Conservation (phyloP, 805 yeast genomes). For the Hagleromyces aurorensis region DNA sequence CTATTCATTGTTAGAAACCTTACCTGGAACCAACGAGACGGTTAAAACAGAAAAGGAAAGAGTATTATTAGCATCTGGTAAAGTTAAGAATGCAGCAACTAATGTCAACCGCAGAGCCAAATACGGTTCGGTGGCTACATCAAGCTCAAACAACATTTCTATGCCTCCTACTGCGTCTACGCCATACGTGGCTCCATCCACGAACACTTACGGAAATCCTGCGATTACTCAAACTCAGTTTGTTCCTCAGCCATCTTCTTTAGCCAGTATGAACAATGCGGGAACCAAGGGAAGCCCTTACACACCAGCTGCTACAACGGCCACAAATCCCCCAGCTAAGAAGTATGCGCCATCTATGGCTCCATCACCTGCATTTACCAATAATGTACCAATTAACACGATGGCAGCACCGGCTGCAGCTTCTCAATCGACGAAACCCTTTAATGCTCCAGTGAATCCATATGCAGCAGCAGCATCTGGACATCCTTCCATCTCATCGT, state of each 20-base stretch:
- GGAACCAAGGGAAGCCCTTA: no score
- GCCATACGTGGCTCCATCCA: no score
- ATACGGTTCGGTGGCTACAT: constrained; percentile 11
- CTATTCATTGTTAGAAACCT: constrained; percentile 50
- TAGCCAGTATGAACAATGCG: no score
- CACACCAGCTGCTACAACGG: no score
- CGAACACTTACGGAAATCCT: no score
- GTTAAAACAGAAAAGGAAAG: constrained; percentile 73
- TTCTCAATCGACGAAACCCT: constrained; percentile 20
- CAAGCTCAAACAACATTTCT: constrained; percentile 10
- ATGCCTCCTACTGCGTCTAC: constrained; percentile 18
- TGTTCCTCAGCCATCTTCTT: no score
- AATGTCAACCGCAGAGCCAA: constrained; percentile 22
- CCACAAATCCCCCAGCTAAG: no score
- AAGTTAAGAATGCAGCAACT: constrained; percentile 10
- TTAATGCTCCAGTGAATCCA: constrained; percentile 24
- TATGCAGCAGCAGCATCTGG: constrained; percentile 22
- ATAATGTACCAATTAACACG: no score
- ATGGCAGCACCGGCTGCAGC: no score
- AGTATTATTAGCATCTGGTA: constrained; percentile 55
- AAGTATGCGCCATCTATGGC: no score
- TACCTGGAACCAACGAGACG: constrained; percentile 70
- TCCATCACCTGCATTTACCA: no score
- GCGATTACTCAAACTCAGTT: no score
- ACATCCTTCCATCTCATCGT: constrained; percentile 4